Base-by-base conservation (phyloP, 1,284 basidiomycete species). In the Cystobasidium slooffiae region DNA sequence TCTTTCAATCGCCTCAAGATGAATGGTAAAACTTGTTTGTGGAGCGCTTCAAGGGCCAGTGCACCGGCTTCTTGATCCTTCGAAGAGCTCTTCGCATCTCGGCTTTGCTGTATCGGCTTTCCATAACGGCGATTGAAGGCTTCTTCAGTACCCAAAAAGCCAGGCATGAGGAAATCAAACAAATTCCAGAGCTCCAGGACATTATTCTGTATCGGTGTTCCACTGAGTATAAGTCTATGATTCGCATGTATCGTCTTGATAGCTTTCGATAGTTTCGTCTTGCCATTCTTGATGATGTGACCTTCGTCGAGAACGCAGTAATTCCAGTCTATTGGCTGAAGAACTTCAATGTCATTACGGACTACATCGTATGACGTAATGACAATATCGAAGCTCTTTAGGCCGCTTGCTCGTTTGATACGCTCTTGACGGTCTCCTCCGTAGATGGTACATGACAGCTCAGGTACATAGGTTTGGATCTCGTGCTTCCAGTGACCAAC, bases 21-120 rank as follows among this genome's bases (percentile, higher is more conserved):
- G 88, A 99, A 99, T 0, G 97, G 97, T n/a, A 99, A 84, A 39
- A 99, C 96, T 86, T 99, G 97, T 84, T 99, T 99, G 83, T 99
- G 97, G 64, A 99, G 83, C 0, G 95, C 93, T 81, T 99, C 97
- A 20, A 99, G 85, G 0, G 97, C 97, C 75, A 97, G 84, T 2
- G 93, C 90, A 76, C 94, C 93, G 66, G 93, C 93, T 87, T 99
- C 97, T 37, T 91, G 89, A 76, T 91, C 95, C 83, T 95, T 97
- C 6, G 92, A 88, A 4, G 86, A 86, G 16, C 85, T 86, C 83
- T 98, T 99, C 1, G 94, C 95, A 78, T 98, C 96, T 70, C 95
- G 88, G 82, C 94, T 96, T 1, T 94, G 92, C 67, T 97, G 85
- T 74, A 99, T 99, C 0, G 97, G 97, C 81, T 96, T 97, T 77